A percentile compares a stretch with the other conserved stretches of the same genome.
Evolutionary conservation across 495 filamentous ascomycete species (phyloP).

Genomic region (Bacidia rubella): DNA sequence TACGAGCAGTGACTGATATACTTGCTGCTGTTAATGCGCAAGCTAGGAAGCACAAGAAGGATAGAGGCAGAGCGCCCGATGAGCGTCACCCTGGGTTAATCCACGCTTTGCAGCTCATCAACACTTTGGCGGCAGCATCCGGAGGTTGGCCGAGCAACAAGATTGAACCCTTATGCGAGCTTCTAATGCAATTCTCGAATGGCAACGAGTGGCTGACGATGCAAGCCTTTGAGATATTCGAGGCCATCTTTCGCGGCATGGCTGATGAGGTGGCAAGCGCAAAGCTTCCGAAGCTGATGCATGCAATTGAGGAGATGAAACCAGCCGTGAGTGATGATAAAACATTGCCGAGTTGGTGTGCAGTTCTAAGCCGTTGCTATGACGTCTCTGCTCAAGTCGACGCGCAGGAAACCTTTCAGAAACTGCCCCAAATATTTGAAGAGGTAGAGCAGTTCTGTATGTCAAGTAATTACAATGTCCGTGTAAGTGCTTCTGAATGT

Average conservation of each 20-base stretch:
- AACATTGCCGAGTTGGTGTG: conserved; percentile 89
- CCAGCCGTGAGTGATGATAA: conserved; percentile 85
- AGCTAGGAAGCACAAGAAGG: conserved; percentile 57
- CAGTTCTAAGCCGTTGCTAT: conserved; percentile 83
- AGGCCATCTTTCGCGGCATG: conserved; percentile 87
- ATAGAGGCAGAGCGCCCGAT: conserved; percentile 32
- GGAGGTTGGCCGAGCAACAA: conserved; percentile 96
- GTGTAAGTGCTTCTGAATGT: conserved; percentile 86
- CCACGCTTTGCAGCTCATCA: conserved; percentile 81
- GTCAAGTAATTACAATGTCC: conserved; percentile 80
- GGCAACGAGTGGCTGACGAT: conserved; percentile 91
- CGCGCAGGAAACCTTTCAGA: conserved; percentile 76
- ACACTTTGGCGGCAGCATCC: conserved; percentile 69
- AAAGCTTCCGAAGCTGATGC: conserved; percentile 78
- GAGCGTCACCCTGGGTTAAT: conserved; percentile 72
- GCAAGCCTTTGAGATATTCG: conserved; percentile 91
- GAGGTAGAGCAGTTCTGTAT: conserved; percentile 66
- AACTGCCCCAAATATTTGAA: conserved; percentile 67
- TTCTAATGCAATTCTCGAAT: conserved; percentile 72
- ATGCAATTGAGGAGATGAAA: conserved; percentile 74
- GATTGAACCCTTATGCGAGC: conserved; percentile 79
- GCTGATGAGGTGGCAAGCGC: conserved; percentile 70
- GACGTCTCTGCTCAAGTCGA: conserved; percentile 81
- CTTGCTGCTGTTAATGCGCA: conserved; percentile 34
- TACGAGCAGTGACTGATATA: conserved; percentile 59